Base-by-base conservation (phyloP, 2,329 filamentous ascomycete genomes). In the Phoma herbarum region DNA sequence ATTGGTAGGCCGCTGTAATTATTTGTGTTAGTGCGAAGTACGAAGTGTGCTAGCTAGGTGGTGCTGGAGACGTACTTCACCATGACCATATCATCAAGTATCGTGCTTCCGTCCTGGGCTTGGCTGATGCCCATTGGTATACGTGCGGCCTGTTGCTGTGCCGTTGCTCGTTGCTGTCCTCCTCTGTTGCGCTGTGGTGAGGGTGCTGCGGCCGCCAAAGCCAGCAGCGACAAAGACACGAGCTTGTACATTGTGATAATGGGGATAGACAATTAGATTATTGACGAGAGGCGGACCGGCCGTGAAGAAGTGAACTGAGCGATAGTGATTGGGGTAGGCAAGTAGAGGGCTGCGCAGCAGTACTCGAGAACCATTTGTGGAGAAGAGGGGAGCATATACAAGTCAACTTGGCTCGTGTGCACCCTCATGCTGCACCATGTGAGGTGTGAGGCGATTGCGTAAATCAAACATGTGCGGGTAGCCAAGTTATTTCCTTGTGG, bases 61-160 rank as follows among this genome's bases (percentile, higher is more conserved):
- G 31, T n/a, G n/a, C 4, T 8, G 7, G 6, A 20, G 22, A 46
- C 41, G 12, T 46, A 57, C 53, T 57, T 57, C 29, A 87, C 81
- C 10, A 76, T 79, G 4, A 81, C 83, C 2, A 82, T 86, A 53
- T 79, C 81, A 66, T 87, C 84, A 23, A 87, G 68, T 35, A 86
- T 86, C 37, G 75, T 83, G 2, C 82, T 84, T 4, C 84, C 84
- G 70, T 87, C 84, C 0, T 81, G 81, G 2, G 84, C 84, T 23
- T 65, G 64, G 2, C 70, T 71, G n/a, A 78, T 65, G 0, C 75
- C 75, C 52, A 74, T 71, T 0, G 75, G 71, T n/a, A 76, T 59
- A 51, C 72, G 59, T 12, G 73, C 72, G 31, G 75, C 74, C 60
- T 73, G 65, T 58, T 77, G 74, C 42, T 72, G 67, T 6, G 75